Evolutionary conservation across 129 eudicot species (phyloP), one percentile per base, ranked within the genome.

Genomic region (Erigeron canadensis): DNA sequence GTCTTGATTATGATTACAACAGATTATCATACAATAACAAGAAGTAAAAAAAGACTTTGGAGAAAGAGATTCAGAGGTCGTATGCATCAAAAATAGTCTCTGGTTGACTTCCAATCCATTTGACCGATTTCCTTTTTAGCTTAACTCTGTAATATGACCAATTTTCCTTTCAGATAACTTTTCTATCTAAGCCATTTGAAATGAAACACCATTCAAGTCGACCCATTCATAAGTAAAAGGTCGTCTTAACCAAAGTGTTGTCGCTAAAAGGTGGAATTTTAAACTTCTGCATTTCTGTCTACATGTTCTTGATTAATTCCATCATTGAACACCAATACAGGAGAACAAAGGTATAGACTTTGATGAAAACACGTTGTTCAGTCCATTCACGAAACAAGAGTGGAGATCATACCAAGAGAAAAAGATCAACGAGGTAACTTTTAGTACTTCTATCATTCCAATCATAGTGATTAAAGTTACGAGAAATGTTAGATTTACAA

Each of bases 351-450:
- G 47, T 54, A 56, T 58, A 55, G 56, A 13, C 18, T 72, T 74
- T 7, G 74, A 66, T 79, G 79, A 79, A 67, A 58, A 65, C 60
- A 65, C 67, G 1, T 57, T 76, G 45, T 75, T 69, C 51, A 58
- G 55, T 64, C 84, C 77, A 43, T 75, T 45, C 60, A 80, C 80
- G 10, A 76, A 80, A 80, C 84, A 80, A 63, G 73, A 80, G 75
- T 75, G 84, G 84, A 64, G 80, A 63, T 80, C 84, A 48, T 76
- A 80, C 23, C 84, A 80, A 56, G 23, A 75, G 18, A 70, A 75
- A 40, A 71, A 65, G 48, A 80, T 80, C 2, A 63, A 76, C 8
- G 67, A 80, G 80, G 84, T 79, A 61, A 19, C 1, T 57, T 16
- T 10, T 10, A 4, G 13, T 12, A 56, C 39, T 1, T 62, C 16